These are phyloP conservation scores for Lolium rigidum DNA, from an alignment of 176 grass and related monocot species.

Conservation along the genomic window DNA sequence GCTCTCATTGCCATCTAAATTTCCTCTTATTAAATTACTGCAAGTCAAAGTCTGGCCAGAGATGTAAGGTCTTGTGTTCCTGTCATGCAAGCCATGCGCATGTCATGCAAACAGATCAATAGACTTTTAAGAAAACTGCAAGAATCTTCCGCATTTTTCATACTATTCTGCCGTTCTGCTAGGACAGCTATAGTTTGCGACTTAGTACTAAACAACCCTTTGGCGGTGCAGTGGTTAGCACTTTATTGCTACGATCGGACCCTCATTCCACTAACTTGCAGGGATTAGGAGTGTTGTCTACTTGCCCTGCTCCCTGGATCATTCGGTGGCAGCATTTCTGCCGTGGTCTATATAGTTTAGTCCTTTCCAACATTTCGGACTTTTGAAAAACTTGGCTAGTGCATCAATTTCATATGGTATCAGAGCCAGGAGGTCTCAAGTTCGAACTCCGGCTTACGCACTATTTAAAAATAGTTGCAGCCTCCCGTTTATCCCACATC, in stretches of 20 bases:
- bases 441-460: too few relatives aligned
- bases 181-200: not conserved
- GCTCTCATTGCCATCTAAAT: not conserved
- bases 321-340: too few relatives aligned
- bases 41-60: conserved; percentile 42
- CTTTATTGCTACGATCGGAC: conserved; percentile 24
- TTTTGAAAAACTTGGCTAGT: too few relatives aligned
- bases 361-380: too few relatives aligned
- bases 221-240: conserved; percentile 52
- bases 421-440: too few relatives aligned
- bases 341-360: too few relatives aligned
- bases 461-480: too few relatives aligned
- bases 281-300: conserved; percentile 31
- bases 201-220: not conserved
- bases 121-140: conserved; percentile 7
- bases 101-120: not conserved
- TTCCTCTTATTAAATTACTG: not conserved
- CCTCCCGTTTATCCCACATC: too few relatives aligned
- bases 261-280: conserved; percentile 26
- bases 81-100: conserved; percentile 29
- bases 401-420: too few relatives aligned
- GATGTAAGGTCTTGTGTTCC: conserved; percentile 22
- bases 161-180: conserved; percentile 6
- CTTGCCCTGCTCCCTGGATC: conserved; percentile 26
- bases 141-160: conserved; percentile 32